Percentiles rank a stretch among this genome's conserved stretches.
Evolutionary conservation across 108 stramenopile species (phyloP).

Genomic region (Ochromonas danica): DNA sequence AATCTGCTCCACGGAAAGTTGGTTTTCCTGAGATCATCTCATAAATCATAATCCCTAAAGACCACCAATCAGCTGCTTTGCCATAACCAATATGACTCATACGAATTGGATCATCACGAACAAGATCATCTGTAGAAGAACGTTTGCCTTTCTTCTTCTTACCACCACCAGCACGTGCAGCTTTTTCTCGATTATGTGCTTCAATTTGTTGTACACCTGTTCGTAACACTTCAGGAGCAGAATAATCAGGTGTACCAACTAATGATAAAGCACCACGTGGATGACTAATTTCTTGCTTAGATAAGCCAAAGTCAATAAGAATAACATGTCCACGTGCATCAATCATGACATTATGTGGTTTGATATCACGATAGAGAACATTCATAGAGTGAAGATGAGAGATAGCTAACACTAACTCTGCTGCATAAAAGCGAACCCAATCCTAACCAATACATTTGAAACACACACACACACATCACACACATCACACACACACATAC

Average conservation of each 20-base stretch:
- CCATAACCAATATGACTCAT: conserved; percentile 4
- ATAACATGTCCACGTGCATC: conserved; percentile 34
- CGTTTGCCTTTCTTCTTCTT: conserved; percentile 2
- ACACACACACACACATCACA: too few relatives aligned
- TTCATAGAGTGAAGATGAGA: conserved; percentile 32
- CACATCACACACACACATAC: too few relatives aligned
- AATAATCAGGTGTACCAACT: conserved; percentile 37
- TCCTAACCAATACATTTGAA: too few relatives aligned
- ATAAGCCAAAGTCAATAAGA: conserved; percentile 29
- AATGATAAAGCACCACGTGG: conserved; percentile 28
- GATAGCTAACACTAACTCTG: conserved; percentile 30
- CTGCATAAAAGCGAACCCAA: conserved; percentile 37
- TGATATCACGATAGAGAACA: conserved; percentile 33
- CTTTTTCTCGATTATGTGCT: conserved; percentile 12
- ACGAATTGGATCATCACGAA: background rate
- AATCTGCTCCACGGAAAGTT: conserved; percentile 31
- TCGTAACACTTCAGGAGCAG: conserved; percentile 20
- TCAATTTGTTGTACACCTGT: conserved; percentile 26
- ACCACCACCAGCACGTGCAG: background rate
- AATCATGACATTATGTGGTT: conserved; percentile 35
- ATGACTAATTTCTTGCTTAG: conserved; percentile 34
- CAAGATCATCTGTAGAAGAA: background rate
- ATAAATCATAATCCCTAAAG: conserved; percentile 32
- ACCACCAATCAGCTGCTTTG: conserved; percentile 38
- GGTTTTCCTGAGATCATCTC: conserved; percentile 33